A percentile compares a stretch with the other conserved stretches of the same genome.
Evolutionary conservation across 495 filamentous ascomycete genomes (phyloP).

Genomic region (Platismatia glauca): DNA sequence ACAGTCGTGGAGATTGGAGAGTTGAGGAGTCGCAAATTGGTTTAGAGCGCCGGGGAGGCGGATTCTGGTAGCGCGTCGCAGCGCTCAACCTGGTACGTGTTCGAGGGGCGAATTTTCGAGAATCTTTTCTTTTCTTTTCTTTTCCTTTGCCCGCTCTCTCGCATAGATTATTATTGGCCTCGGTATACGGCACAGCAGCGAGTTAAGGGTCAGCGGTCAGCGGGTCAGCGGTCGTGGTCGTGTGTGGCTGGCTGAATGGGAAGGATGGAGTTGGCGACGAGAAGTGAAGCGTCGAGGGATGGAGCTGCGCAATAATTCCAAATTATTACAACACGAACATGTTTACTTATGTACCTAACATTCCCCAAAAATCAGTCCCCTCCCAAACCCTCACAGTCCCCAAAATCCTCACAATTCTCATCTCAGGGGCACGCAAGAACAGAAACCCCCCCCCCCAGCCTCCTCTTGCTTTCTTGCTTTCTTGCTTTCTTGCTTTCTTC

Average conservation of each 20-base stretch:
- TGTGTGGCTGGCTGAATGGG: too few species aligned
- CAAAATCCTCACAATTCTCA: neutral
- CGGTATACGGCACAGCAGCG: neutral
- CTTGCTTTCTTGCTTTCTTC: neutral
- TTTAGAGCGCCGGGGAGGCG: neutral
- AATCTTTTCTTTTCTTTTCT: neutral
- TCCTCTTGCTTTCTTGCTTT: too few species aligned
- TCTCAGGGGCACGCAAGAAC: neutral
- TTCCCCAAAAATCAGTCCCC: neutral
- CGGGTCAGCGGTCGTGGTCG: neutral
- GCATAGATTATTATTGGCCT: neutral
- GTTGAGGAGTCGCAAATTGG: neutral
- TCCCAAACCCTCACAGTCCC: neutral
- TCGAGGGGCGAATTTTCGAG: neutral
- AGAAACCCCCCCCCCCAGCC: neutral
- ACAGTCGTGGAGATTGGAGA: neutral
- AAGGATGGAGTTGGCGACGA: neutral
- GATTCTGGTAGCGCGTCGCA: constrained; percentile 3
- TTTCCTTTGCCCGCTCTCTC: neutral
- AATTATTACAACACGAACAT: neutral
- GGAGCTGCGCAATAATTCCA: neutral
- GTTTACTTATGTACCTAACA: neutral
- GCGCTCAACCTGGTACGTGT: neutral
- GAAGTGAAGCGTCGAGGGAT: neutral
- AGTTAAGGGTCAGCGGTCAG: neutral